These are phyloP conservation scores for Amoebophrya sp. DNA, from an alignment of 169 alveolate genomes.

Conservation along the genomic window DNA sequence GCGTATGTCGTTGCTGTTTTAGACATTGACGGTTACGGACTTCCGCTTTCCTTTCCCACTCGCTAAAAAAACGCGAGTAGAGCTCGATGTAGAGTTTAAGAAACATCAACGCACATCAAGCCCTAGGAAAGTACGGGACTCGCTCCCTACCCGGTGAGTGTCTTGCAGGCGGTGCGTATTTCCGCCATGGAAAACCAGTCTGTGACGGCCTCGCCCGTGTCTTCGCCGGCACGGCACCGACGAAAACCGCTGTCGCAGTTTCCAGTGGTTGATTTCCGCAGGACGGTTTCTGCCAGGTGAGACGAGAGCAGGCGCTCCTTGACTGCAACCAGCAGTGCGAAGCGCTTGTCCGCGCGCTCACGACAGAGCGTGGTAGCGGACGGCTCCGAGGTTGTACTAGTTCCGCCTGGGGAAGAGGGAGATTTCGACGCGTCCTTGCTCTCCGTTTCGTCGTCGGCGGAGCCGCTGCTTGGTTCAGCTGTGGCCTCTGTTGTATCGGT, in stretches of 20 bases:
- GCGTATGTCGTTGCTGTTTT: too few relatives aligned
- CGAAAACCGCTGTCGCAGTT: background rate
- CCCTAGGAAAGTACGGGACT: too few relatives aligned
- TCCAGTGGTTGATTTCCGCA: background rate
- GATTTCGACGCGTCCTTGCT: background rate
- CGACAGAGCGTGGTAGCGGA: background rate
- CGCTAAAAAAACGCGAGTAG: too few relatives aligned
- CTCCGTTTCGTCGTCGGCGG: background rate
- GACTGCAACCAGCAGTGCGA: background rate
- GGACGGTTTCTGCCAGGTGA: background rate
- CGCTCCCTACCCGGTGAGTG: too few relatives aligned
- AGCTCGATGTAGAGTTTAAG: too few relatives aligned
- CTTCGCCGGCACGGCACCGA: too few relatives aligned
- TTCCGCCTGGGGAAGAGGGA: background rate
- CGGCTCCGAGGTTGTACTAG: background rate
- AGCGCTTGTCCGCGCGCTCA: constrained; percentile 5
- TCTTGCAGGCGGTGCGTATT: too few relatives aligned
- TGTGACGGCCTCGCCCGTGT: too few relatives aligned
- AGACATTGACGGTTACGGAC: too few relatives aligned
- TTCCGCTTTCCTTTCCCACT: too few relatives aligned
- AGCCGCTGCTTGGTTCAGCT: background rate
- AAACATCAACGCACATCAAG: too few relatives aligned
- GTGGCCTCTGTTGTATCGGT: background rate
- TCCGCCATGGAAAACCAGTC: too few relatives aligned
- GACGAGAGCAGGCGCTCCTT: background rate